Evolutionary conservation across 1,284 basidiomycete genomes (phyloP).

Genomic region (Melampsora larici-populina): DNA sequence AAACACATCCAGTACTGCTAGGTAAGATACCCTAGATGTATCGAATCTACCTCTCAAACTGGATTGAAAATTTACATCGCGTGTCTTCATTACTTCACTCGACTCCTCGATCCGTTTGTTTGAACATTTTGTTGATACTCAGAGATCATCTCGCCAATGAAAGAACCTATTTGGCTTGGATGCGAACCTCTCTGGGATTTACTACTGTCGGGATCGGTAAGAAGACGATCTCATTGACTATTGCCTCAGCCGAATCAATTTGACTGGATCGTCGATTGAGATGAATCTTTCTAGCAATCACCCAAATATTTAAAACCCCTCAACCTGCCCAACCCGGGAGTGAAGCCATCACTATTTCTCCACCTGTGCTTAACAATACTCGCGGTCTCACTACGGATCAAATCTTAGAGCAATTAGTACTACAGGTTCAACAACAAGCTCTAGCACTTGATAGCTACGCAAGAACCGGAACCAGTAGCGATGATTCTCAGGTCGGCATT

Average conservation of each 20-base stretch:
- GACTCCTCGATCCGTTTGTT: not conserved
- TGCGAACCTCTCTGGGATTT: slow-evolving; percentile 60
- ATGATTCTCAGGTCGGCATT: not conserved
- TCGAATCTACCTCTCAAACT: not conserved
- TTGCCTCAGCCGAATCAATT: not conserved
- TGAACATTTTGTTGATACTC: slow-evolving; percentile 45
- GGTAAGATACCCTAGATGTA: not conserved
- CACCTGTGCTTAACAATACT: not conserved
- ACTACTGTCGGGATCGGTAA: slow-evolving; percentile 63
- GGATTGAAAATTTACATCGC: not conserved
- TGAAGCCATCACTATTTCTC: not conserved
- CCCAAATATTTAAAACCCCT: slow-evolving; percentile 24
- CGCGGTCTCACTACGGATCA: not conserved
- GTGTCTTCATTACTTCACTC: not conserved
- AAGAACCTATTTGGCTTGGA: slow-evolving; percentile 63
- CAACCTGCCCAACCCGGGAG: slow-evolving; percentile 8
- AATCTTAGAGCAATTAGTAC: not conserved
- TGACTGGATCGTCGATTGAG: not conserved
- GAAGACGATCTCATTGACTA: slow-evolving; percentile 44
- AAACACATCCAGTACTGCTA: slow-evolving; percentile 39
- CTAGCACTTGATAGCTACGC: not conserved
- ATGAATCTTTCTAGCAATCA: not conserved
- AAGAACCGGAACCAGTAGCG: not conserved
- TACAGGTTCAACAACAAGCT: not conserved
- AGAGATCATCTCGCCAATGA: slow-evolving; percentile 63